Evolutionary conservation across 2,329 filamentous ascomycete species (phyloP).

Genomic region (Colletotrichum spaethianum): DNA sequence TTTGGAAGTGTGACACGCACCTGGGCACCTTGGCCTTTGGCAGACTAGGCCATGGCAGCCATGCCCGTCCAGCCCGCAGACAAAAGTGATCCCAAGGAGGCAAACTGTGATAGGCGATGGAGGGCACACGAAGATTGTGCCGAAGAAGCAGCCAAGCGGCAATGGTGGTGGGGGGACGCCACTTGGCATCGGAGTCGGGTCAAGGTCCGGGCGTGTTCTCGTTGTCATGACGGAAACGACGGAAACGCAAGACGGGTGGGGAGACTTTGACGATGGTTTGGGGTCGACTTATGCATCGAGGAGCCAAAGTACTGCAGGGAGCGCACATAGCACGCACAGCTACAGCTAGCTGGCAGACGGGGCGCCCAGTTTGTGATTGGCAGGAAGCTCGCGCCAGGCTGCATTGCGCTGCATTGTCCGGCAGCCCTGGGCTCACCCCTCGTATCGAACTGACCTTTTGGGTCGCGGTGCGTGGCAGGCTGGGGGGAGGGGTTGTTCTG

Average conservation of each 20-base stretch:
- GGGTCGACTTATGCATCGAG: constrained; percentile 12
- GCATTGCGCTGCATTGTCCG: constrained; percentile 9
- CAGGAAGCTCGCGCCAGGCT: constrained; percentile 9
- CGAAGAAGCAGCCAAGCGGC: neutral
- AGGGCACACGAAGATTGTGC: neutral
- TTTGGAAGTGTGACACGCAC: neutral
- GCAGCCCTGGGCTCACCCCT: neutral
- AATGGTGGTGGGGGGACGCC: neutral
- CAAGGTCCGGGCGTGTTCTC: constrained; percentile 15
- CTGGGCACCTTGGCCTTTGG: neutral
- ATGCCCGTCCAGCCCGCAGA: neutral
- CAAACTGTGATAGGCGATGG: constrained; percentile 7
- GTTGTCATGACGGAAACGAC: constrained; percentile 26
- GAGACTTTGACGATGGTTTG: constrained; percentile 18
- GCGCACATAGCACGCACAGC: too few relatives aligned
- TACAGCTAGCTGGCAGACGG: constrained; percentile 8
- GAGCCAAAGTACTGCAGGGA: neutral
- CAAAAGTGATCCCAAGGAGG: constrained; percentile 9
- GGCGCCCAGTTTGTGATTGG: constrained; percentile 19
- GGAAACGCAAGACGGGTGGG: constrained; percentile 5
- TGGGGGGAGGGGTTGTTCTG: neutral
- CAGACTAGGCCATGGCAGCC: neutral
- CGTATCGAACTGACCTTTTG: neutral
- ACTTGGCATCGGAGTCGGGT: constrained; percentile 14
- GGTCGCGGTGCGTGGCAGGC: constrained; percentile 12